Evolutionary conservation across 352 stramenopile species (phyloP).

Genomic region (Phytopythium ostracodes): DNA sequence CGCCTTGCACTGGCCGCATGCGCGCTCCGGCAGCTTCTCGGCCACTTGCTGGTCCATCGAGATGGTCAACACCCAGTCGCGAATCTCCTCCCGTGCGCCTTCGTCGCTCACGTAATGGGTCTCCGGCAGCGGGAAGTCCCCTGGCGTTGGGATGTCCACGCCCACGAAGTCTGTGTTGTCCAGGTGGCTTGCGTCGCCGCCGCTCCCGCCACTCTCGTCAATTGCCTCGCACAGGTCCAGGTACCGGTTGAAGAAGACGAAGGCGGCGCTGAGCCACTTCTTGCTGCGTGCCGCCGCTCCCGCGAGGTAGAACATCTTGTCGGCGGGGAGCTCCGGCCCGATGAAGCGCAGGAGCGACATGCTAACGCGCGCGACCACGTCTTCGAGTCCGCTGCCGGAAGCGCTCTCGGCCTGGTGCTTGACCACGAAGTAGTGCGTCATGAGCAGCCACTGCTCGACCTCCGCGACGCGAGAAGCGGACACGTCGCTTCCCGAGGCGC

Average conservation of each 20-base stretch:
- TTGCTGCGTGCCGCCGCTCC: slow-evolving; percentile 74
- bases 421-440: slow-evolving; percentile 75
- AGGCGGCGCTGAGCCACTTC: slow-evolving; percentile 90
- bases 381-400: slow-evolving; percentile 33
- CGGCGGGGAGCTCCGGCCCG: slow-evolving; percentile 72
- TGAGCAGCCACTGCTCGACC: slow-evolving; percentile 75
- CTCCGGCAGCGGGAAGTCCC: slow-evolving; percentile 72
- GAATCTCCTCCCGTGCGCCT: slow-evolving; percentile 88
- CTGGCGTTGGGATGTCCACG: slow-evolving; percentile 88
- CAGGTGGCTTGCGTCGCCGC: slow-evolving; percentile 62
- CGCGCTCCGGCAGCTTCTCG: slow-evolving; percentile 80
- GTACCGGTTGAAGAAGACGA: slow-evolving; percentile 95
- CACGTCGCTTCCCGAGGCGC: slow-evolving; percentile 42
- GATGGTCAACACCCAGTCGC: slow-evolving; percentile 93
- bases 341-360: slow-evolving; percentile 91
- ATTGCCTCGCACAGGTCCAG: slow-evolving; percentile 94
- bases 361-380: slow-evolving; percentile 72
- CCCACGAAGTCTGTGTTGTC: slow-evolving; percentile 94
- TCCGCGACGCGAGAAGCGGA: slow-evolving; percentile 45
- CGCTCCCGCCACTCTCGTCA: slow-evolving; percentile 52
- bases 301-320: slow-evolving; percentile 95
- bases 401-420: slow-evolving; percentile 58
- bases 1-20: slow-evolving; percentile 70
- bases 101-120: slow-evolving; percentile 80
- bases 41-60: slow-evolving; percentile 95